Evolutionary conservation across 1,284 basidiomycete genomes (phyloP).

Genomic region (Sparassis latifolia): DNA sequence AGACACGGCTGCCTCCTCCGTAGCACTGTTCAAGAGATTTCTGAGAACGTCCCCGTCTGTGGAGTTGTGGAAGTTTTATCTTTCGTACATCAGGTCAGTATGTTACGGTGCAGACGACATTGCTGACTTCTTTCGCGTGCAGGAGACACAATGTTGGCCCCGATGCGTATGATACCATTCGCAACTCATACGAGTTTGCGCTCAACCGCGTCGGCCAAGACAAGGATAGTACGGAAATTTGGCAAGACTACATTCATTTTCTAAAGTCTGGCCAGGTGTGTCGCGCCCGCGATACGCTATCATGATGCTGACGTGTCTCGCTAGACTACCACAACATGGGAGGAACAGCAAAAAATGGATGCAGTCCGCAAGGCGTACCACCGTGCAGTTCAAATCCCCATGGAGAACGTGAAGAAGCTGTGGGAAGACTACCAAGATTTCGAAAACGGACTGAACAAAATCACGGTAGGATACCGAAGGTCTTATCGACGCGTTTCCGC

Average conservation of each 20-base stretch:
- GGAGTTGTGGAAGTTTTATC: conserved; percentile 83
- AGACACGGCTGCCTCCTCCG: conserved; percentile 63
- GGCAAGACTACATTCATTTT: conserved; percentile 81
- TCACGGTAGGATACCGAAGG: conserved; percentile 47
- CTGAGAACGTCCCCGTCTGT: conserved; percentile 78
- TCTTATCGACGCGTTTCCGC: neutral
- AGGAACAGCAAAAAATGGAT: conserved; percentile 95
- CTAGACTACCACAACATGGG: conserved; percentile 66
- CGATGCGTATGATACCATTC: conserved; percentile 66
- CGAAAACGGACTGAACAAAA: conserved; percentile 86
- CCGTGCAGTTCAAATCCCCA: conserved; percentile 87
- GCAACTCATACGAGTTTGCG: conserved; percentile 92
- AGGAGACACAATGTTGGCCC: conserved; percentile 42
- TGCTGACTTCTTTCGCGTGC: conserved; percentile 3
- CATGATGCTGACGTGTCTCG: neutral
- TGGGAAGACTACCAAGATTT: conserved; percentile 97
- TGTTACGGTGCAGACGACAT: conserved; percentile 1
- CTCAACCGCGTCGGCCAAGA: conserved; percentile 87
- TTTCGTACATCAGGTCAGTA: conserved; percentile 73
- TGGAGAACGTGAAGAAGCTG: conserved; percentile 88
- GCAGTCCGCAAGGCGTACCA: conserved; percentile 89
- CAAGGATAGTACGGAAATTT: conserved; percentile 69
- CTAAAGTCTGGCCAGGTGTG: conserved; percentile 73
- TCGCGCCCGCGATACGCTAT: neutral
- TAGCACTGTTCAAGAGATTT: conserved; percentile 77